Evolutionary conservation across 78 protist species (phyloP).

Genomic region (Cyanophora paradoxa): DNA sequence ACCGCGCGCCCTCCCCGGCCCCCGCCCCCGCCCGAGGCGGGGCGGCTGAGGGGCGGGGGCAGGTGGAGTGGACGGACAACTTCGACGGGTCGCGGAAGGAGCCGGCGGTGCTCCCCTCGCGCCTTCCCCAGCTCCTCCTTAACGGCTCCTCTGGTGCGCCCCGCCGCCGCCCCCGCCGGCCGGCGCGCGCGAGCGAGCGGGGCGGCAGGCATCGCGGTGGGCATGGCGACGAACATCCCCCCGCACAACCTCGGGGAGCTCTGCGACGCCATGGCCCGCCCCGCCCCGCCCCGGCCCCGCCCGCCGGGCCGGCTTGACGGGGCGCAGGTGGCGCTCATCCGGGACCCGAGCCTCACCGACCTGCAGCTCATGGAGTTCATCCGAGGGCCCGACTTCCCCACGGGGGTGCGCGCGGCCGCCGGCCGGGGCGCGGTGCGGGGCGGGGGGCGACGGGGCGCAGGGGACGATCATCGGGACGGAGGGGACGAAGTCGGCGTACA

Average conservation of each 20-base stretch:
- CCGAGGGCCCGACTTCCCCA: conserved; percentile 27
- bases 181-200: too few relatives aligned
- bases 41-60: too few relatives aligned
- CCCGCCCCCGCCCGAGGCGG: too few relatives aligned
- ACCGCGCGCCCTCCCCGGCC: too few relatives aligned
- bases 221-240: conserved; percentile 21
- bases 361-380: background rate
- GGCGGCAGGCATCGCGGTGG: conserved; percentile 26
- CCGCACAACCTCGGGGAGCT: conserved; percentile 19
- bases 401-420: too few relatives aligned
- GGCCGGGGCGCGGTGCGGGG: too few relatives aligned
- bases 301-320: too few relatives aligned
- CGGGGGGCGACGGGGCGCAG: too few relatives aligned
- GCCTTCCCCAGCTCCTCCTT: conserved; percentile 3
- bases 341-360: background rate
- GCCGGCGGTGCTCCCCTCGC: conserved; percentile 15
- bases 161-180: too few relatives aligned
- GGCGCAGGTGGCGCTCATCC: background rate
- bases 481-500: background rate
- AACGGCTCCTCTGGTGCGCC: too few relatives aligned
- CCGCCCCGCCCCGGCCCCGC: too few relatives aligned
- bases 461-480: background rate
- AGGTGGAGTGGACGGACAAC: conserved; percentile 6
- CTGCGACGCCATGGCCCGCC: background rate
- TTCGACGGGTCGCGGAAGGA: conserved; percentile 10